Evolutionary conservation across 2,329 filamentous ascomycete species (phyloP).

Genomic region (Arthrobotrys musiformis): DNA sequence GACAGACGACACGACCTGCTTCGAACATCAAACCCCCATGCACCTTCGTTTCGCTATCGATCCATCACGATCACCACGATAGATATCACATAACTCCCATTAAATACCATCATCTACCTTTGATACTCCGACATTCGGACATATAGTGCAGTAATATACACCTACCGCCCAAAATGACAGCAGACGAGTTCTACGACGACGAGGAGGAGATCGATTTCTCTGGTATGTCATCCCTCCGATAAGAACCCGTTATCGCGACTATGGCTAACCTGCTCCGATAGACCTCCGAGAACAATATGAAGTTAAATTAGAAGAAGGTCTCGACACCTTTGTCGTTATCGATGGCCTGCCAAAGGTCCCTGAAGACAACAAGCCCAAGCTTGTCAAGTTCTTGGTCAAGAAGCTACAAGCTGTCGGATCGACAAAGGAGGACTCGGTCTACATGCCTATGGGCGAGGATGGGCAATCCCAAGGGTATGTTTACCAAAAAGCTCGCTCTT

Average conservation of each 20-base stretch:
- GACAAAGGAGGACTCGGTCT: conserved; percentile 85
- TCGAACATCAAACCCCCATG: conserved; percentile 14
- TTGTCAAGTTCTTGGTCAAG: conserved; percentile 94
- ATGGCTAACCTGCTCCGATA: conserved; percentile 59
- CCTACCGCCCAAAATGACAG: conserved; percentile 66
- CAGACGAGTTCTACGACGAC: conserved; percentile 77
- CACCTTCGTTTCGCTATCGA: neutral
- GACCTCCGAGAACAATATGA: conserved; percentile 95
- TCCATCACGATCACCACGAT: neutral
- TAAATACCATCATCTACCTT: neutral
- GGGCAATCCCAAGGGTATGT: conserved; percentile 83
- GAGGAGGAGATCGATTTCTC: conserved; percentile 95
- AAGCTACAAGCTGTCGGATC: conserved; percentile 88
- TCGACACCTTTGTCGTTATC: conserved; percentile 95
- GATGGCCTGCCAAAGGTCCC: conserved; percentile 91
- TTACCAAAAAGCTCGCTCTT: neutral
- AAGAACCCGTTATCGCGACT: neutral
- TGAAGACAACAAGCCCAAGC: conserved; percentile 90
- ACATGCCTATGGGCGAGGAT: conserved; percentile 91
- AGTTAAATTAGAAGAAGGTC: conserved; percentile 92
- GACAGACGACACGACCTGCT: conserved; percentile 15
- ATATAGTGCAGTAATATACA: neutral
- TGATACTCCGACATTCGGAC: neutral
- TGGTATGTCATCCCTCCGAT: conserved; percentile 63
- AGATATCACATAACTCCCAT: neutral